Conservation (phyloP, 1,284 basidiomycete species). For the Leccinum fuscescens region DNA sequence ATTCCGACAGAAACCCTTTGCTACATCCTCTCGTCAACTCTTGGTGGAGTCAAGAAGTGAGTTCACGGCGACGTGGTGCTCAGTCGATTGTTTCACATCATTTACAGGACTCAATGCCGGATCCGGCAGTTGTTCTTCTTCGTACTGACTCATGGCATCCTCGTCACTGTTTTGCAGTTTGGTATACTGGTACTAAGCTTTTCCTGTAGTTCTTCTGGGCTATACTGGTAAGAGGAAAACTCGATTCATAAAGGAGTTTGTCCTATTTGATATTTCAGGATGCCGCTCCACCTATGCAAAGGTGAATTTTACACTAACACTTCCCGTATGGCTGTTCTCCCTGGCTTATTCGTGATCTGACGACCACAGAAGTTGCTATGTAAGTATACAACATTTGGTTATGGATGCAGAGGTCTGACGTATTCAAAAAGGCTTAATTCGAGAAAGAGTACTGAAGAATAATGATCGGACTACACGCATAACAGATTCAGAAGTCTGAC, state of each 20-base stretch:
- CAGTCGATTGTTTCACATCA: background rate
- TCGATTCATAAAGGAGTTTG: background rate
- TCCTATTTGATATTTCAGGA: background rate
- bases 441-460: background rate
- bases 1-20: conserved; percentile 10
- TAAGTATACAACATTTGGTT: background rate
- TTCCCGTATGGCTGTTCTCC: background rate
- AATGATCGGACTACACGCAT: background rate
- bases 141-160: conserved; percentile 12
- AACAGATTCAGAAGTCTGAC: background rate
- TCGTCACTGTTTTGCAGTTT: conserved; percentile 14
- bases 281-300: background rate
- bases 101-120: conserved; percentile 4
- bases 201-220: background rate
- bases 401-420: background rate
- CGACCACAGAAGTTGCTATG: background rate
- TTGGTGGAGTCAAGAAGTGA: conserved; percentile 5
- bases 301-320: background rate
- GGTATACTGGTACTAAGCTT: background rate
- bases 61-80: background rate
- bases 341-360: background rate
- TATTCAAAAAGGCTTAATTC: background rate
- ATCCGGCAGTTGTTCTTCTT: conserved; percentile 10
- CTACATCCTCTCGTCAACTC: conserved; percentile 11
- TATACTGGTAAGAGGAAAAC: conserved; percentile 9